These are phyloP conservation scores for Rhododendron kiyosumense DNA, from an alignment of 148 eudicot genomes.

Conservation along the genomic window DNA sequence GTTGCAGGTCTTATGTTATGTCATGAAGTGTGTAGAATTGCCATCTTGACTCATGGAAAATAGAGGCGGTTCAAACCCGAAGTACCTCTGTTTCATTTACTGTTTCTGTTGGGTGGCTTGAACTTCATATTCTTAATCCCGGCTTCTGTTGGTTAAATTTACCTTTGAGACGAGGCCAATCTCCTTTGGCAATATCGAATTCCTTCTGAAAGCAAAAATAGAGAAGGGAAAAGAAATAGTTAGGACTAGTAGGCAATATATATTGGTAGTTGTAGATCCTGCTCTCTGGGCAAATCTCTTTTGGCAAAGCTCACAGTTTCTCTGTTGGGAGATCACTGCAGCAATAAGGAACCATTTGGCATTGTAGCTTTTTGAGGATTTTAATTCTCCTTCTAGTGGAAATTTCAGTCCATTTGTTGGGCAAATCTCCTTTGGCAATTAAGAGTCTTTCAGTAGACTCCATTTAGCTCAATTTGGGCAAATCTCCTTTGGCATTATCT, in stretches of 20 bases:
- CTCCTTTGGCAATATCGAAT: constrained; percentile 43
- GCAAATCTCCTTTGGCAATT: constrained; percentile 78
- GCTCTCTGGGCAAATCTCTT: constrained; percentile 61
- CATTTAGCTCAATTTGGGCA: not conserved
- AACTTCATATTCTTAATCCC: not conserved
- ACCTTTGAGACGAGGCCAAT: constrained; percentile 22
- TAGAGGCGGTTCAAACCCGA: constrained; percentile 13
- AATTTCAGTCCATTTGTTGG: constrained; percentile 29
- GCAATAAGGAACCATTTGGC: not conserved
- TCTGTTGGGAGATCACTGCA: constrained; percentile 11
- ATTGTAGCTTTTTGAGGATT: not conserved
- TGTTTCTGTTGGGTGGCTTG: constrained; percentile 8
- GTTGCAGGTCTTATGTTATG: constrained; percentile 41
- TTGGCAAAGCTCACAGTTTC: constrained; percentile 41
- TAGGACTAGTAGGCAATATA: not conserved
- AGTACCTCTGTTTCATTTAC: not conserved
- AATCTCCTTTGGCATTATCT: constrained; percentile 16
- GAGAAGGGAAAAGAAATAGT: not conserved
- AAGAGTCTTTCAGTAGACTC: not conserved
- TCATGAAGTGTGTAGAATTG: constrained; percentile 30
- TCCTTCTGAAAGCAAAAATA: not conserved
- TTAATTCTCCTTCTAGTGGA: not conserved
- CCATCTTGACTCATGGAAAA: constrained; percentile 21
- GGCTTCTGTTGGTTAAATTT: constrained; percentile 1
- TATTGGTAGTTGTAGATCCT: constrained; percentile 10